Evolutionary conservation across 139 green algal genomes (phyloP).

Genomic region (Dunaliella primolecta): DNA sequence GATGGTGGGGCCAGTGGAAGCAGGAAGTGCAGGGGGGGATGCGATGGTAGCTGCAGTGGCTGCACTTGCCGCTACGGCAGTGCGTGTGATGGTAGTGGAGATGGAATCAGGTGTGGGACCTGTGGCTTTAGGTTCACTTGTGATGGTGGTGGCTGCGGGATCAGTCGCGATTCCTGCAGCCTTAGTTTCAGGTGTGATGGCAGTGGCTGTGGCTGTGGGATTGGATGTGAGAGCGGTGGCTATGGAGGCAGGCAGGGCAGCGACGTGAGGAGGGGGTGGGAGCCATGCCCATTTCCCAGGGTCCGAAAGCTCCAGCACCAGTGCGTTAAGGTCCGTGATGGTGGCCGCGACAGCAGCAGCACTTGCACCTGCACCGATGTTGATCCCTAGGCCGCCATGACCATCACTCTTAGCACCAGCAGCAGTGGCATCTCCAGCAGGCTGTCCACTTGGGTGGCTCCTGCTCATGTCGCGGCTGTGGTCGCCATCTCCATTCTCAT

Average conservation of each 20-base stretch:
- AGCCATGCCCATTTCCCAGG: not conserved
- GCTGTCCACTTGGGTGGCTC: too few relatives aligned
- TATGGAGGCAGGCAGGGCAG: not conserved
- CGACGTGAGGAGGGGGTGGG: not conserved
- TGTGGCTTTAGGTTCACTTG: too few relatives aligned
- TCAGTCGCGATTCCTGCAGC: too few relatives aligned
- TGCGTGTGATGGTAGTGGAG: too few relatives aligned
- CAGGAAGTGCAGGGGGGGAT: not conserved
- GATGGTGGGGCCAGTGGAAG: not conserved
- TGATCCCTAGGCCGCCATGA: not conserved
- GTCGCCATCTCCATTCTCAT: too few relatives aligned
- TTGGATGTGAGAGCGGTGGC: not conserved
- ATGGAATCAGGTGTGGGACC: too few relatives aligned
- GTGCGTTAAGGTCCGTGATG: not conserved
- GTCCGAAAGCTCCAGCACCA: constrained; percentile 10
- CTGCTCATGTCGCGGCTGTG: too few relatives aligned
- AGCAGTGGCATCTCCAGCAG: too few relatives aligned
- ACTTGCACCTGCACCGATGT: not conserved
- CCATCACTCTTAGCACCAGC: too few relatives aligned
- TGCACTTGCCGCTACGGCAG: not conserved
- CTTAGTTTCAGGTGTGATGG: not conserved
- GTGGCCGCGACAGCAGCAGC: not conserved
- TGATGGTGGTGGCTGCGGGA: too few relatives aligned
- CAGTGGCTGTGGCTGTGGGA: not conserved
- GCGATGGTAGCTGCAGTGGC: not conserved